Base-by-base conservation (phyloP, 2,329 filamentous ascomycete genomes). In the Claviceps humidiphila region DNA sequence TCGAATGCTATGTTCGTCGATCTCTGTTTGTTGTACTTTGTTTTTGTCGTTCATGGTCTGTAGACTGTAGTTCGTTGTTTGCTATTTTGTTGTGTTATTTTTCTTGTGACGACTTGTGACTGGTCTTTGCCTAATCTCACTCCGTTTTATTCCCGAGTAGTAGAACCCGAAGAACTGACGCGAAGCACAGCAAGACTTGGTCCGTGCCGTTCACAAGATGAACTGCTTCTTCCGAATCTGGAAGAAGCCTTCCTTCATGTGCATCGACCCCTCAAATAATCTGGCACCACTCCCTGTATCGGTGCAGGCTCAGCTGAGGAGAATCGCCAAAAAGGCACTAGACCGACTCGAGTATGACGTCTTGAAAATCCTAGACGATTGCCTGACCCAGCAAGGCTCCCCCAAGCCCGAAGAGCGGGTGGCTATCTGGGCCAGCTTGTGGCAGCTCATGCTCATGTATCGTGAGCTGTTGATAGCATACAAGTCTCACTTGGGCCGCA, bases 221-320 rank as follows among this genome's bases (percentile, higher is more conserved):
- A 71, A 71, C 56, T 74, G 71, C 61, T 71, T 75, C 65, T 76
- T 74, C 60, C 69, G 65, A 54, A 73, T 76, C 55, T 76, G 70
- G 72, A 70, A 68, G 53, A 68, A 70, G 17, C 61, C 64, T 6
- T 64, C 63, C 1, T 74, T 76, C 54, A 67, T 64, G 57, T 74
- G 67, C 57, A 63, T 64, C 22, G 67, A 67, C 52, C 67, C 68
- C 2, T 61, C 61, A 51, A 67, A 68, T 46, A 69, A 68, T 47
- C 57, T 68, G 39, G 62, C 61, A 45, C 63, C 57, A 8, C 61
- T 72, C 2, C 69, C 69, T 6, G 56, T 67, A n/a, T 68, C 67
- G 20, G 67, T 71, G 26, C 68, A 71, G 52, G 68, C 67, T 17
- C 66, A 69, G 53, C 58, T 73, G 51, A 64, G 68, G 20, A 63